Conservation (phyloP, 2,329 filamentous ascomycete genomes). For the Alternaria brassicicola region DNA sequence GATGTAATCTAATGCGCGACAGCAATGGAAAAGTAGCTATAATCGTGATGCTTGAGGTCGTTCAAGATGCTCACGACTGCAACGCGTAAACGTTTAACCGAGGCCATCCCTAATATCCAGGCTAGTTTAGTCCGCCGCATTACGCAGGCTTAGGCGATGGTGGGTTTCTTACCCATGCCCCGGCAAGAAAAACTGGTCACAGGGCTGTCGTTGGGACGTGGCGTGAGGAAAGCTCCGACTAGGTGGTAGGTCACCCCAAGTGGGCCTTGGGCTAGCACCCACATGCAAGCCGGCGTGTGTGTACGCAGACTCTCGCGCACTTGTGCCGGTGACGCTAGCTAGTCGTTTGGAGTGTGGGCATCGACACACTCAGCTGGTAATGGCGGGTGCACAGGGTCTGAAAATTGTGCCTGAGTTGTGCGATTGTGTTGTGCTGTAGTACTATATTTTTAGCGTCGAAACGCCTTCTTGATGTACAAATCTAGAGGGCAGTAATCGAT, state of each 20-base stretch:
- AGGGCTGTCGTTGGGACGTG: constrained; percentile 6
- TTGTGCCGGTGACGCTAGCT: constrained; percentile 17
- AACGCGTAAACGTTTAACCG: constrained; percentile 25
- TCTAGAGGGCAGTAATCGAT: neutral
- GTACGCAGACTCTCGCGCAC: constrained; percentile 3
- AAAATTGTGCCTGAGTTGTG: constrained; percentile 13
- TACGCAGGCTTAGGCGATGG: constrained; percentile 32
- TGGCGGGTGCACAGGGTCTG: constrained; percentile 23
- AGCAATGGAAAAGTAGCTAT: constrained; percentile 2
- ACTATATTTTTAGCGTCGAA: constrained; percentile 11
- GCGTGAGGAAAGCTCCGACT: constrained; percentile 24
- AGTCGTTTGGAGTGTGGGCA: constrained; percentile 16
- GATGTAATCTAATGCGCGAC: neutral
- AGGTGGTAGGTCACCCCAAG: constrained; percentile 31
- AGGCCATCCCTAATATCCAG: constrained; percentile 28
- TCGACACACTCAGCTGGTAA: constrained; percentile 10
- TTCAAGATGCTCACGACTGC: constrained; percentile 9
- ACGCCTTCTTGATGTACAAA: constrained; percentile 3
- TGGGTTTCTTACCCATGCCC: constrained; percentile 21
- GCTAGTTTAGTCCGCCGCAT: constrained; percentile 18
- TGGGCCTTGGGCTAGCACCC: constrained; percentile 27
- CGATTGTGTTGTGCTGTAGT: constrained; percentile 5
- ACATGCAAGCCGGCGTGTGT: constrained; percentile 27
- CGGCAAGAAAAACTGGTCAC: constrained; percentile 4
- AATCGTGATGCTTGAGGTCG: constrained; percentile 13